A percentile compares a stretch with the other conserved stretches of the same genome.
These are phyloP conservation scores for Botrytis porri DNA, from an alignment of 2,329 filamentous ascomycete species.

Conservation along the genomic window DNA sequence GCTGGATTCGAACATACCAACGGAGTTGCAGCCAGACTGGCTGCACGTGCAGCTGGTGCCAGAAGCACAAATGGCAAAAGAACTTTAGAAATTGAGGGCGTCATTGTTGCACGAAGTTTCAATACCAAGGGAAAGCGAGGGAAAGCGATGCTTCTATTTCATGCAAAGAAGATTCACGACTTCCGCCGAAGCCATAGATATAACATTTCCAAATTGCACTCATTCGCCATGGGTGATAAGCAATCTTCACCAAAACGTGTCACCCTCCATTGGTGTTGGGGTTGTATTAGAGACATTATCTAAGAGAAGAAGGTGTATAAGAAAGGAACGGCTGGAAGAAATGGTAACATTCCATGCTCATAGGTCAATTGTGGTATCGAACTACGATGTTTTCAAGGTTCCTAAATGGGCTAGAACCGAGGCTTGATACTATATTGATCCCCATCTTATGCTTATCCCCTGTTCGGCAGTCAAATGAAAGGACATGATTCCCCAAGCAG, in stretches of 20 bases:
- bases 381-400: constrained; percentile 10
- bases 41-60: constrained; percentile 17
- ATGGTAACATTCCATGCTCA: neutral
- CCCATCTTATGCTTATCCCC: constrained; percentile 3
- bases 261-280: constrained; percentile 6
- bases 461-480: constrained; percentile 18
- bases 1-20: constrained; percentile 32
- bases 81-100: constrained; percentile 1
- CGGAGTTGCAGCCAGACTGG: constrained; percentile 27
- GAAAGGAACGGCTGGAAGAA: neutral
- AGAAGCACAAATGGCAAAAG: constrained; percentile 16
- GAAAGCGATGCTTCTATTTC: constrained; percentile 12
- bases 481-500: constrained; percentile 3
- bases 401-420: neutral
- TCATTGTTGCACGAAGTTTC: constrained; percentile 7
- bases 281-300: neutral
- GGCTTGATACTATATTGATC: constrained; percentile 2
- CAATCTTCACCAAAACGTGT: constrained; percentile 16
- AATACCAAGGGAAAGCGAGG: constrained; percentile 3
- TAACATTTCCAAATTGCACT: constrained; percentile 1
- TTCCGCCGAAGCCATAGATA: neutral
- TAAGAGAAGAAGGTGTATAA: constrained; percentile 17
- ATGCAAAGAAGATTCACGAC: neutral
- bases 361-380: constrained; percentile 17
- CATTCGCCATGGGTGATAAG: constrained; percentile 13